These are phyloP conservation scores for Pleurotus platypus DNA, from an alignment of 768 basidiomycete species.

Conservation along the genomic window DNA sequence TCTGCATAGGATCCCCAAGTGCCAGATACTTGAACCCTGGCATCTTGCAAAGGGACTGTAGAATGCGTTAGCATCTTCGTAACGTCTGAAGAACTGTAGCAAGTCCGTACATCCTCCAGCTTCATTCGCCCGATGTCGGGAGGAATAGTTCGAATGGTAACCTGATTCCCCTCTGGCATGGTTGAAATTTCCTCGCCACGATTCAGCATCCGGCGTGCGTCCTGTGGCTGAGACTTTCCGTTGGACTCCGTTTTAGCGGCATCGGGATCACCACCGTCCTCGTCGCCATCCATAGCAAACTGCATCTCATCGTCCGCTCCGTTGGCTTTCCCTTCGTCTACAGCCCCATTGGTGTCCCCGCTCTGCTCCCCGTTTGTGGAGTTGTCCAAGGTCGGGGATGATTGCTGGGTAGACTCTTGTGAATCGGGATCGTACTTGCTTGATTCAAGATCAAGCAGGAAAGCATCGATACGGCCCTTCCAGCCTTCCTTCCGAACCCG, in stretches of 20 bases:
- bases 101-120: slow-evolving; percentile 73
- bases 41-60: slow-evolving; percentile 69
- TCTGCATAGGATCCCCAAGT: slow-evolving; percentile 87
- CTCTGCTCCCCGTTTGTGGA: slow-evolving; percentile 23
- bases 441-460: slow-evolving; percentile 75
- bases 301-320: slow-evolving; percentile 69
- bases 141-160: slow-evolving; percentile 94
- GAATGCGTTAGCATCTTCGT: neutral
- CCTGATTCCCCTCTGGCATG: slow-evolving; percentile 78
- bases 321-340: slow-evolving; percentile 52
- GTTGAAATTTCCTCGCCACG: slow-evolving; percentile 73
- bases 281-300: slow-evolving; percentile 65
- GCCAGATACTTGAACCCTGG: slow-evolving; percentile 88
- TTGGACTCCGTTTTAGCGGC: slow-evolving; percentile 51
- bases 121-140: slow-evolving; percentile 88
- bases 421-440: slow-evolving; percentile 84
- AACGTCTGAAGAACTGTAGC: slow-evolving; percentile 4
- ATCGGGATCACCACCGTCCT: slow-evolving; percentile 30
- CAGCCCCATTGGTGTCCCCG: slow-evolving; percentile 36
- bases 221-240: slow-evolving; percentile 45
- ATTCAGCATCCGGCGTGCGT: slow-evolving; percentile 37
- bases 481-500: slow-evolving; percentile 84
- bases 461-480: slow-evolving; percentile 67
- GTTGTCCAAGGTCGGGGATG: slow-evolving; percentile 52
- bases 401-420: slow-evolving; percentile 49